Evolutionary conservation across 148 eudicot species (phyloP).

Genomic region (Dysphania ambrosioides): DNA sequence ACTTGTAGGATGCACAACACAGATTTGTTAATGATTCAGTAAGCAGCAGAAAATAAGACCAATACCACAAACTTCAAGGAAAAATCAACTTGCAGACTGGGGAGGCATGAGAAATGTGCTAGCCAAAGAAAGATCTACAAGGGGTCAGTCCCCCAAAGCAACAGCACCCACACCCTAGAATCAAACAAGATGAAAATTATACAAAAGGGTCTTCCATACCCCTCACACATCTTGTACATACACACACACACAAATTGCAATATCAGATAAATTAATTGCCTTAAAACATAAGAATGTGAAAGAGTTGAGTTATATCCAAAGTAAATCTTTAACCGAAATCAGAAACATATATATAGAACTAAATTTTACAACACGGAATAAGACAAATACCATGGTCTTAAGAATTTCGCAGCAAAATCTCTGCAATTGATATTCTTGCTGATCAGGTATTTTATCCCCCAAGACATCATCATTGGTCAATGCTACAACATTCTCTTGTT

Average conservation of each 20-base stretch:
- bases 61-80: no score
- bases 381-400: slow-evolving; percentile 42
- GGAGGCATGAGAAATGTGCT: neutral
- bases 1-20: no score
- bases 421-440: slow-evolving; percentile 62
- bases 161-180: neutral
- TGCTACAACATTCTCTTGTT: slow-evolving; percentile 40
- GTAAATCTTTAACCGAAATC: neutral
- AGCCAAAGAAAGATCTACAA: neutral
- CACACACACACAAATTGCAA: neutral
- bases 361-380: neutral
- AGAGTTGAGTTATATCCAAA: neutral
- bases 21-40: no score
- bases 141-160: neutral
- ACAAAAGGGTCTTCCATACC: neutral
- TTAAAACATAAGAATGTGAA: neutral
- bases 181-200: neutral
- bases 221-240: neutral
- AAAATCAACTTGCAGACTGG: no score
- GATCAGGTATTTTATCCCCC: slow-evolving; percentile 79
- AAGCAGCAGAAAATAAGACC: no score
- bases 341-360: neutral
- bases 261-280: neutral
- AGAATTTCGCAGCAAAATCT: slow-evolving; percentile 68
- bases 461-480: slow-evolving; percentile 90